Percentiles rank a stretch among this genome's conserved stretches.
Evolutionary conservation across 495 filamentous ascomycete genomes (phyloP).

Genomic region (Penicillium nucicola): DNA sequence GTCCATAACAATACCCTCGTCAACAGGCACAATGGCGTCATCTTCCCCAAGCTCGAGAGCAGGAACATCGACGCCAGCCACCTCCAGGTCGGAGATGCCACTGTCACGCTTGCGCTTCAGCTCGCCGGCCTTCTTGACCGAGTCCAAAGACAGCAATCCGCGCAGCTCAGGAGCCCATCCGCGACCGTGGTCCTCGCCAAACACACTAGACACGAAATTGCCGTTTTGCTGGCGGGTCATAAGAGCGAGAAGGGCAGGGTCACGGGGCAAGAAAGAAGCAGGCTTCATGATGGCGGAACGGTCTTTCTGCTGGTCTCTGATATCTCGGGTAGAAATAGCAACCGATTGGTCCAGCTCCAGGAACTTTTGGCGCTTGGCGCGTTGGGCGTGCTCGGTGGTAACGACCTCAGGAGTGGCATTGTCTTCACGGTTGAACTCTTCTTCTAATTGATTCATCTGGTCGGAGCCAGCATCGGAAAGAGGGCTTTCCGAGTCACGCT

Average conservation of each 20-base stretch:
- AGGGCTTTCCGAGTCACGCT: slow-evolving; percentile 52
- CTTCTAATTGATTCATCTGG: slow-evolving; percentile 44
- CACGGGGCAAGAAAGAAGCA: slow-evolving; percentile 74
- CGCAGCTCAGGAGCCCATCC: slow-evolving; percentile 90
- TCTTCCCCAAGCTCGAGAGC: slow-evolving; percentile 66
- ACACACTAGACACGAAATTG: slow-evolving; percentile 72
- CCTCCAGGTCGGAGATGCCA: slow-evolving; percentile 76
- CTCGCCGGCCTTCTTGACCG: slow-evolving; percentile 71
- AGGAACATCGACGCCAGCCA: slow-evolving; percentile 61
- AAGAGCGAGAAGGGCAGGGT: slow-evolving; percentile 81
- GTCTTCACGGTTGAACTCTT: slow-evolving; percentile 57
- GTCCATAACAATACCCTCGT: slow-evolving; percentile 51
- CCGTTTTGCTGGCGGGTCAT: slow-evolving; percentile 87
- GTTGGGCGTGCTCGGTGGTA: slow-evolving; percentile 57
- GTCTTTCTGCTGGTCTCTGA: slow-evolving; percentile 77
- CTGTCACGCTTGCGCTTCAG: slow-evolving; percentile 93
- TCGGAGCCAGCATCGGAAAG: slow-evolving; percentile 34
- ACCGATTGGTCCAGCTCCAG: slow-evolving; percentile 67
- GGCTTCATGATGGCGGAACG: slow-evolving; percentile 77
- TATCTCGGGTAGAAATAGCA: slow-evolving; percentile 52
- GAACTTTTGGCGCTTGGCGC: slow-evolving; percentile 72
- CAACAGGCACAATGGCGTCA: slow-evolving; percentile 47
- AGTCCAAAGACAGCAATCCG: slow-evolving; percentile 77
- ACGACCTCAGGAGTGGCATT: slow-evolving; percentile 57
- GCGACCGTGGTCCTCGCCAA: slow-evolving; percentile 71